Conservation (phyloP, 1,139 yeast species). For the Diutina siamensis region DNA sequence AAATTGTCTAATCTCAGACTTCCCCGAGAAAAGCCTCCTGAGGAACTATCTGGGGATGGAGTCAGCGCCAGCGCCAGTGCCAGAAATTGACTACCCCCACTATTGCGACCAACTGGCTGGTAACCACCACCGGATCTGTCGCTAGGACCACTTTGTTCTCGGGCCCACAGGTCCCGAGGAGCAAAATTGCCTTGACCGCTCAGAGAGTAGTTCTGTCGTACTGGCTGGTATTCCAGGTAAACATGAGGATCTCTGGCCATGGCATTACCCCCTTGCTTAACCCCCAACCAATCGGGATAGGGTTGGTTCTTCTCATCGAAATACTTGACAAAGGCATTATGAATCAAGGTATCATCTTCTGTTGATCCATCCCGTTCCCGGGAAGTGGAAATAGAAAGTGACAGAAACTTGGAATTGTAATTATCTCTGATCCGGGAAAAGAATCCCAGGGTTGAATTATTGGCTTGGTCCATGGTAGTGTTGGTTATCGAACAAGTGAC, state of each 20-base stretch:
- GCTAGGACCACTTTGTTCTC: background rate
- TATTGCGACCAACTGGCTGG: background rate
- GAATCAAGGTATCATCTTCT: constrained; percentile 31
- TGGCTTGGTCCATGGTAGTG: background rate
- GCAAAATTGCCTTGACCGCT: background rate
- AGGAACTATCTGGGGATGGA: background rate
- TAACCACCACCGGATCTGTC: background rate
- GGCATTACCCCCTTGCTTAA: constrained; percentile 9
- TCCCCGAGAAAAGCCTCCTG: background rate
- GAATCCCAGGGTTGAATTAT: constrained; percentile 9
- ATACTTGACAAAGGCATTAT: constrained; percentile 33
- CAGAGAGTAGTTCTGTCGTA: background rate
- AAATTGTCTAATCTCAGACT: constrained; percentile 23
- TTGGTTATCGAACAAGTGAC: background rate
- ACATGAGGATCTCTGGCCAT: background rate
- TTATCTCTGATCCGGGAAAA: constrained; percentile 28
- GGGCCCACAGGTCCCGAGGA: constrained; percentile 3
- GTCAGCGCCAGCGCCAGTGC: background rate
- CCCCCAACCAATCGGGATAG: constrained; percentile 39
- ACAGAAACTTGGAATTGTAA: constrained; percentile 23
- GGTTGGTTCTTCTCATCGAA: constrained; percentile 22
- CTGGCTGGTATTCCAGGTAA: constrained; percentile 1
- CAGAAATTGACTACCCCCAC: background rate
- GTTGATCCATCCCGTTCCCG: constrained; percentile 28
- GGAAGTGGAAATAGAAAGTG: constrained; percentile 9